Conservation (phyloP, 495 filamentous ascomycete genomes). For the Neurospora tetraspora region DNA sequence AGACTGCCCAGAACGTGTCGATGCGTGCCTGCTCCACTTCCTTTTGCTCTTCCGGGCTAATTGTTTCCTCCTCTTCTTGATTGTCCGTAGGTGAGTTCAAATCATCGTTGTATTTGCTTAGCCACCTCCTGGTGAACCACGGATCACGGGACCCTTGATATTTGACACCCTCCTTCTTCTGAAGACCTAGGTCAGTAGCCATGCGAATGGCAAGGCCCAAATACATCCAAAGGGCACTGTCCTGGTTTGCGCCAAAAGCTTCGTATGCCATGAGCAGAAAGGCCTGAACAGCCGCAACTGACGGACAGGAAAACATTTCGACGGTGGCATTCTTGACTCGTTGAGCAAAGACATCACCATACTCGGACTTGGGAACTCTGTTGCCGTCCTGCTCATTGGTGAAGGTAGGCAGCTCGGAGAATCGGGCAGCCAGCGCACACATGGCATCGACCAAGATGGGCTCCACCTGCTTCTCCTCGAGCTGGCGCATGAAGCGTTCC, state of each 20-base stretch:
- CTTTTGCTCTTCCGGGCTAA: slow-evolving; percentile 46
- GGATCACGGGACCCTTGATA: slow-evolving; percentile 50
- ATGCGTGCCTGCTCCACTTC: slow-evolving; percentile 61
- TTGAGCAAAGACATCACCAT: slow-evolving; percentile 67
- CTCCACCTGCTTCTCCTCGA: slow-evolving; percentile 71
- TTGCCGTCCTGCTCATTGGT: slow-evolving; percentile 43
- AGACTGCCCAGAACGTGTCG: slow-evolving; percentile 79
- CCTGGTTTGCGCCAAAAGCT: slow-evolving; percentile 74
- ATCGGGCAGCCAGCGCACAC: slow-evolving; percentile 71
- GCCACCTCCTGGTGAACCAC: slow-evolving; percentile 34
- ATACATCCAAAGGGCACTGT: slow-evolving; percentile 88
- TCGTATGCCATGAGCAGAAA: slow-evolving; percentile 76
- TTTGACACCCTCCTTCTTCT: slow-evolving; percentile 64
- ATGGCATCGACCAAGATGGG: slow-evolving; percentile 80
- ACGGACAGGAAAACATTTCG: slow-evolving; percentile 69
- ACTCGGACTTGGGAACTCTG: slow-evolving; percentile 43
- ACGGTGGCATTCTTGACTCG: slow-evolving; percentile 64
- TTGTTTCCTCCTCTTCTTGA: slow-evolving; percentile 28
- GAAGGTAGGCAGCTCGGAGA: slow-evolving; percentile 58
- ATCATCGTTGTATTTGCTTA: slow-evolving; percentile 20
- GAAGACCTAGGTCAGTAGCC: slow-evolving; percentile 75
- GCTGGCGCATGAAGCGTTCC: slow-evolving; percentile 54
- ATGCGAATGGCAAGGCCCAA: slow-evolving; percentile 76
- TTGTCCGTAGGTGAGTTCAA: slow-evolving; percentile 21
- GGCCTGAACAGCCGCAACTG: slow-evolving; percentile 68